phyloP scores from a whole-genome alignment of 768 basidiomycete species.

The Suillus decipiens region DNA sequence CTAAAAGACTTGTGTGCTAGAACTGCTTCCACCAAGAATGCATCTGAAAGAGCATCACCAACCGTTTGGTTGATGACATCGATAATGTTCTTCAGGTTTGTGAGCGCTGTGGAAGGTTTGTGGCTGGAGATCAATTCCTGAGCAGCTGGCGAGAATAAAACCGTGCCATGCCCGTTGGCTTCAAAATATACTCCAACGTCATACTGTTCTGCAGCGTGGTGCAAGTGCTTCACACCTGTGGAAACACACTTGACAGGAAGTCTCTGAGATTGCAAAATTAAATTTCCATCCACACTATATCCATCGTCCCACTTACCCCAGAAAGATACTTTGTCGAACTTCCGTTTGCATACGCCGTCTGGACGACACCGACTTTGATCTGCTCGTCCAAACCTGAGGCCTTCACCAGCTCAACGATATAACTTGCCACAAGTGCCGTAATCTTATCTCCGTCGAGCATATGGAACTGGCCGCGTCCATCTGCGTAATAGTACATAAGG shows the following conservation, averaged over 20 bases:
- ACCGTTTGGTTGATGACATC: constrained; percentile 97
- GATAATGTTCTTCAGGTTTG: constrained; percentile 74
- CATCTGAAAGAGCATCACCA: constrained; percentile 94
- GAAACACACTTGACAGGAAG: constrained; percentile 93
- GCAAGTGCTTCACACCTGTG: constrained; percentile 97
- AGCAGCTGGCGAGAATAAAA: constrained; percentile 84
- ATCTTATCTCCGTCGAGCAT: constrained; percentile 99
- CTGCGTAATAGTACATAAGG: constrained; percentile 92
- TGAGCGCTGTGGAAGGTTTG: constrained; percentile 76
- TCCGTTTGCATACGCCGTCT: constrained; percentile 98
- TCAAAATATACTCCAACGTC: constrained; percentile 99
- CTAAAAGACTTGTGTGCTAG: constrained; percentile 87
- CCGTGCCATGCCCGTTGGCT: constrained; percentile 98
- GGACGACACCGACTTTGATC: constrained; percentile 91
- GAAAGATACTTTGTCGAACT: constrained; percentile 91
- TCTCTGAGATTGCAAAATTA: constrained; percentile 51
- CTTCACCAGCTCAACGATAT: constrained; percentile 88
- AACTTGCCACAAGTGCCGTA: constrained; percentile 88
- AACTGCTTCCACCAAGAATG: constrained; percentile 92
- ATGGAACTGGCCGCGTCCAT: constrained; percentile 74
- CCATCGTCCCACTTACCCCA: constrained; percentile 50
- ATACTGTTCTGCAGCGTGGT: constrained; percentile 94
- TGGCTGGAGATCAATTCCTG: constrained; percentile 59
- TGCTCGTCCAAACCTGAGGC: constrained; percentile 76
- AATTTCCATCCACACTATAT: constrained; percentile 1